Evolutionary conservation across 257 asterid species (phyloP).

Genomic region (Solanum pennellii): DNA sequence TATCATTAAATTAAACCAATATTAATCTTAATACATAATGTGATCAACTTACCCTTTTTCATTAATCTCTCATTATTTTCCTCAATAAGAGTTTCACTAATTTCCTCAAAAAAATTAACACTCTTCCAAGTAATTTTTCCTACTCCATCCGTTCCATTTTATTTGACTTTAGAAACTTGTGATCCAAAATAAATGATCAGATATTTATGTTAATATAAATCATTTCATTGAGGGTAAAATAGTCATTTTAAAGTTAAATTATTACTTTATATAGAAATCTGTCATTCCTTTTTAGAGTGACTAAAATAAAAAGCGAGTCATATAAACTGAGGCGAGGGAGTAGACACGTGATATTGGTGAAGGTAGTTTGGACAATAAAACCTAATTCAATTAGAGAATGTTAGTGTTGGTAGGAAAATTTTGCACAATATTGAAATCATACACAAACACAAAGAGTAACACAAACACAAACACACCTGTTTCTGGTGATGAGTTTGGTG

Average conservation of each 20-base stretch:
- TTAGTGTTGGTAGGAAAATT: neutral
- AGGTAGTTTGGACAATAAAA: neutral
- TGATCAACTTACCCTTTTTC: neutral
- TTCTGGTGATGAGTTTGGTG: conserved; percentile 66
- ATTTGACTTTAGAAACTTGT: neutral
- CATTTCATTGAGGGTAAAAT: neutral
- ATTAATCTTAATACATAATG: neutral
- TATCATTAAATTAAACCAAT: neutral
- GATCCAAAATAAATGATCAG: too few species aligned
- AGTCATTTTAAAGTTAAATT: too few species aligned
- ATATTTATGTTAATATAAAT: too few species aligned
- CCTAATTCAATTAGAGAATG: neutral
- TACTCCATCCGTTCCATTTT: neutral
- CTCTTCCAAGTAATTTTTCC: neutral
- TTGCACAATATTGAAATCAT: neutral
- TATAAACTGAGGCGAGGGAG: too few species aligned
- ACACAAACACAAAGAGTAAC: conserved; percentile 51
- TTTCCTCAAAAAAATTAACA: neutral
- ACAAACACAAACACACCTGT: conserved; percentile 47
- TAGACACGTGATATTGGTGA: neutral
- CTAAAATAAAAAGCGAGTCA: neutral
- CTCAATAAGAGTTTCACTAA: neutral
- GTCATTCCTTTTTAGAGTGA: too few species aligned
- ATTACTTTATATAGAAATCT: too few species aligned
- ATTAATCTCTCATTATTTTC: neutral